Evolutionary conservation across 2,329 filamentous ascomycete species (phyloP), one percentile per base, ranked within the genome.

Genomic region (Blumeriella jaapii): DNA sequence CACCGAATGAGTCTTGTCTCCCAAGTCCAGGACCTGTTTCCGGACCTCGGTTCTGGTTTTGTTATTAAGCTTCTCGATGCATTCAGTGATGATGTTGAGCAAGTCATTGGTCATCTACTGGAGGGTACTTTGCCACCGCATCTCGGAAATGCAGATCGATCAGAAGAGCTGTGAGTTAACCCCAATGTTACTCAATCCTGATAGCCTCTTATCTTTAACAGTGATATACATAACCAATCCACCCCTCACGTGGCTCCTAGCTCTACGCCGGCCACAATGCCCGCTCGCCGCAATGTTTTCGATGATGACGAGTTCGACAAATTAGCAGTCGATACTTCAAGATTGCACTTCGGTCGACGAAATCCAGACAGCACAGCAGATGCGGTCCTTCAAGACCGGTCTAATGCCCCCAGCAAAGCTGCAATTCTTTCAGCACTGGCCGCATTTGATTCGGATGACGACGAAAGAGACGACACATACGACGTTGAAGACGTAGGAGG

Each of bases 401-500:
- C 71, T 13, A 62, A 62, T 1, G 74, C 78, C 3, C 73, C 79
- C 2, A 77, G 78, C 50, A 94, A 93, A 61, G 83, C 85, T 0
- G 80, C 85, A 8, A 94, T 95, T 48, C 63, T 94, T 15, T 83
- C 87, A 3, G 89, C 89, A 0, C 71, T 96, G 2, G 84, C 85
- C 11, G 71, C 80, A 1, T 95, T 96, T 48, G 87, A 96, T 60
- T 80, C 79, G 0, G 89, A 96, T 50, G 91, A 96, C 47, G 91
- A 98, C 56, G 91, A 98, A 61, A 74, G 86, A 22, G 91, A 98
- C 57, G 91, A 98, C 56, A 96, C 89, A 0, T 98, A 98, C 55
- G 91, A 98, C 51, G 75, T 79, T 2, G 84, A 77, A 31, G 91
- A 96, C 53, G 85, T 96, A 2, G 91, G 91, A 22, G 87, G 89